Base-by-base conservation (phyloP, 192 early-diverging fungal genomes). In the Linnemannia elongata region DNA sequence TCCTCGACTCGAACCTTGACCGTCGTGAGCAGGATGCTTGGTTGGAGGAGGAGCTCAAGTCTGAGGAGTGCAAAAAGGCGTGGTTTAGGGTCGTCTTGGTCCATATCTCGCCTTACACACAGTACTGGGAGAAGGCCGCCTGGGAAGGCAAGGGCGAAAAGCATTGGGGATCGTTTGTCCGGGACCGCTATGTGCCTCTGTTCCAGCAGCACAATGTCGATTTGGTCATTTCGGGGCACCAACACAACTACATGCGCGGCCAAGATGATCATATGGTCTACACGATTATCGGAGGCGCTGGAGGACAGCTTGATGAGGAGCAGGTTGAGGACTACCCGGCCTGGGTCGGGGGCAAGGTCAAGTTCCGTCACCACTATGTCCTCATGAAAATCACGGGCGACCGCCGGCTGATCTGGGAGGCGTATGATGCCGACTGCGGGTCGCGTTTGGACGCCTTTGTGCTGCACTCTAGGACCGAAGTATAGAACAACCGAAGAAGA, bases 191-290 rank as follows among this genome's bases (percentile, higher is more conserved):
- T 76, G 94, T 94, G 15, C 89, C 91, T 13, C 72, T 95, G 49
- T 96, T 96, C 82, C 91, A 93, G 63, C 73, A 91, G 39, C 75
- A 93, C 72, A 84, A 88, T n/a, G 94, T 96, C 4, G 95, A 96
- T 77, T 76, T 96, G 45, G 94, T 96, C 9, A 92, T 96, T 27
- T 95, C 94, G 7, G 95, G 95, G 6, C 95, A 96, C 75, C 95
- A 96, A 77, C 95, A 96, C 80, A 96, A 96, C 77, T 96, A 96
- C 77, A 92, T 94, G 88, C 89, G 95, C 22, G 91, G 90, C 15
- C 80, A 90, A 73, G 77, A 78, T 4, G 89, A 92, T 63, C 82
- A 90, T 12, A 92, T 93, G 33, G 89, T 91, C 22, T 96, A 96
- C 76, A 89, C 92, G 0, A 95, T 96, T 69, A 94, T 95, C 45